A percentile compares a stretch with the other conserved stretches of the same genome.
phyloP scores from a whole-genome alignment of 306 rosid genomes.

The Herpetospermum pedunculosum region DNA sequence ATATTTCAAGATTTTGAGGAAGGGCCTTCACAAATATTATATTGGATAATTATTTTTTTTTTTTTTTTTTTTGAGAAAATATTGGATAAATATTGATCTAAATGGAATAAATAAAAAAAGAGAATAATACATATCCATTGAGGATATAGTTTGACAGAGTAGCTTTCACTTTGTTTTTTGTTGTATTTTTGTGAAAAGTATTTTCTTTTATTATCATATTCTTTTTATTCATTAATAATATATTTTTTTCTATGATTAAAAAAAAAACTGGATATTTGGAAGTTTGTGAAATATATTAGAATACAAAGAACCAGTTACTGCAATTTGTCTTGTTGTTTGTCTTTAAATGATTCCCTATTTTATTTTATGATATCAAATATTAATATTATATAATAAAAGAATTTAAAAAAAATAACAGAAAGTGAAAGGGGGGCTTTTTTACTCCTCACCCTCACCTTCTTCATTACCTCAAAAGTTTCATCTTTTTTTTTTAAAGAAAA shows the following conservation, averaged over 20 bases:
- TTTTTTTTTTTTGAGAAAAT: too few relatives aligned
- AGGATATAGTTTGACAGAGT: constrained; percentile 48
- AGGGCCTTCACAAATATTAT: background rate
- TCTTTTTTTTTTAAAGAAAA: background rate
- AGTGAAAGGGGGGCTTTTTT: background rate
- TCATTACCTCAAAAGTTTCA: background rate
- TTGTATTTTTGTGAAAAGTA: constrained; percentile 20
- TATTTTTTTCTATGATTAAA: constrained; percentile 18
- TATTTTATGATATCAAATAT: constrained; percentile 4
- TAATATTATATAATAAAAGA: background rate
- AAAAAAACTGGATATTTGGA: constrained; percentile 67
- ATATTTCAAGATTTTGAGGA: background rate
- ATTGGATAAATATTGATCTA: constrained; percentile 1
- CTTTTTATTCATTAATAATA: constrained; percentile 4
- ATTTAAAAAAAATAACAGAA: background rate
- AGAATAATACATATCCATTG: constrained; percentile 17
- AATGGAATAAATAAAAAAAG: background rate
- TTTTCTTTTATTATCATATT: constrained; percentile 17
- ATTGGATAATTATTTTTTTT: constrained; percentile 8
- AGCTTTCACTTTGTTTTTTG: constrained; percentile 38
- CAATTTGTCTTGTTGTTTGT: constrained; percentile 33
- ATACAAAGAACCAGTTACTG: constrained; percentile 15
- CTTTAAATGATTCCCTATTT: constrained; percentile 41
- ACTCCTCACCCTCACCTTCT: background rate
- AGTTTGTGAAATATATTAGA: constrained; percentile 23